Evolutionary conservation across 345 rosid genomes (phyloP).

Genomic region (Isatis tinctoria): DNA sequence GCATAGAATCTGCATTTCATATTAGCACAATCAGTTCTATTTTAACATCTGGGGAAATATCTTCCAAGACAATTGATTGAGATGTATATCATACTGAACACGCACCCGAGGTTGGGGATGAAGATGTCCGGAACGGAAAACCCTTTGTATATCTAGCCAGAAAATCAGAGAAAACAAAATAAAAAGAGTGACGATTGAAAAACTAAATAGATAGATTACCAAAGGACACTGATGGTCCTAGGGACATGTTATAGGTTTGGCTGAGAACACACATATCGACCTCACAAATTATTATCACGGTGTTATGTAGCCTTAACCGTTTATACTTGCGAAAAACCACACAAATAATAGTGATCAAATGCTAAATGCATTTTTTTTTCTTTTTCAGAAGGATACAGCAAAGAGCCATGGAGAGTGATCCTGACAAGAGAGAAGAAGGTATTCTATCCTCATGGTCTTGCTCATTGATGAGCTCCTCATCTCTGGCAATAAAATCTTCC

Average conservation of each 20-base stretch:
- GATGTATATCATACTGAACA: not conserved
- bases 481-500: conserved; percentile 60
- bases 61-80: not conserved
- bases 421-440: conserved; percentile 70
- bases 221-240: not conserved
- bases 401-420: conserved; percentile 93
- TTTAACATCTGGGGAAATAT: not conserved
- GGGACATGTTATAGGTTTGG: not conserved
- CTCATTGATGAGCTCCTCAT: conserved; percentile 52
- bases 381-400: conserved; percentile 70
- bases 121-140: conserved; percentile 73
- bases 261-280: not conserved
- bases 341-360: not conserved
- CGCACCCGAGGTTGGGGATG: conserved; percentile 94
- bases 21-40: conserved; percentile 4
- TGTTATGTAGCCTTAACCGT: not conserved
- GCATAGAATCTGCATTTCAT: conserved; percentile 69
- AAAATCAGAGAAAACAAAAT: conserved; percentile 44
- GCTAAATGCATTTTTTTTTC: not conserved
- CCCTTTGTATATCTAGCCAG: conserved; percentile 65
- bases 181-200: not conserved
- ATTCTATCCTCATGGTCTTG: conserved; percentile 40
- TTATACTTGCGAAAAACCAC: not conserved
- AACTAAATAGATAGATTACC: not conserved
- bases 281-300: no score